Evolutionary conservation across 352 stramenopile genomes (phyloP).

Genomic region (Phytophthora tubulina): DNA sequence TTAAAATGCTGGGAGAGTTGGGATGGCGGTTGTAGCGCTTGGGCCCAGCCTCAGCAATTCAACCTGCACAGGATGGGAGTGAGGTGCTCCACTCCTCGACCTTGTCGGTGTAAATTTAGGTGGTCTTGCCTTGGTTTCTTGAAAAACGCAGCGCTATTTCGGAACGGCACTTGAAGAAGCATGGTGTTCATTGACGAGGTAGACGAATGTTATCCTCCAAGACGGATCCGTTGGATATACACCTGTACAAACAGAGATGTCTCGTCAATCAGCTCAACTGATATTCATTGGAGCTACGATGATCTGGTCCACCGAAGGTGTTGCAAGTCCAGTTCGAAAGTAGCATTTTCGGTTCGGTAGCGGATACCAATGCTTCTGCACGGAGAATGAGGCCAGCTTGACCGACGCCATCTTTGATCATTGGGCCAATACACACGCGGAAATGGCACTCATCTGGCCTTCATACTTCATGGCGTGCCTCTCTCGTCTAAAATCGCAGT

Average conservation of each 20-base stretch:
- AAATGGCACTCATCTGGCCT: neutral
- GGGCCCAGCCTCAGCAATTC: conserved; percentile 6
- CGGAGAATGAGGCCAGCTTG: conserved; percentile 24
- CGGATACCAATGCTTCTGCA: conserved; percentile 1
- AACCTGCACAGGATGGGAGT: conserved; percentile 14
- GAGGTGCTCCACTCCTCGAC: neutral
- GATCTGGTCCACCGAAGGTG: no score
- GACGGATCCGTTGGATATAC: no score
- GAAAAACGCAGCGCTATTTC: no score
- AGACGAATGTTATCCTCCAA: no score
- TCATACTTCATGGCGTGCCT: conserved; percentile 15
- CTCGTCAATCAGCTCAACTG: no score
- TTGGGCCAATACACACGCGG: conserved; percentile 23
- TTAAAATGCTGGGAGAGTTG: conserved; percentile 16
- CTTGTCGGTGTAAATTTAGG: conserved; percentile 3
- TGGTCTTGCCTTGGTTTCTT: no score
- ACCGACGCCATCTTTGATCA: conserved; percentile 19
- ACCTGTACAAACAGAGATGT: no score
- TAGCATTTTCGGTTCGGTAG: no score
- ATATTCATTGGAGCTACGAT: no score
- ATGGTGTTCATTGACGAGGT: no score
- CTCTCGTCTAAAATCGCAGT: conserved; percentile 7
- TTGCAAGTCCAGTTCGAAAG: no score
- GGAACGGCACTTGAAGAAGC: no score
- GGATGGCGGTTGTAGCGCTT: conserved; percentile 1